Evolutionary conservation across 805 yeast genomes (phyloP), one percentile per base, ranked within the genome.

Genomic region (Hanseniaspora pseudoguilliermondii): DNA sequence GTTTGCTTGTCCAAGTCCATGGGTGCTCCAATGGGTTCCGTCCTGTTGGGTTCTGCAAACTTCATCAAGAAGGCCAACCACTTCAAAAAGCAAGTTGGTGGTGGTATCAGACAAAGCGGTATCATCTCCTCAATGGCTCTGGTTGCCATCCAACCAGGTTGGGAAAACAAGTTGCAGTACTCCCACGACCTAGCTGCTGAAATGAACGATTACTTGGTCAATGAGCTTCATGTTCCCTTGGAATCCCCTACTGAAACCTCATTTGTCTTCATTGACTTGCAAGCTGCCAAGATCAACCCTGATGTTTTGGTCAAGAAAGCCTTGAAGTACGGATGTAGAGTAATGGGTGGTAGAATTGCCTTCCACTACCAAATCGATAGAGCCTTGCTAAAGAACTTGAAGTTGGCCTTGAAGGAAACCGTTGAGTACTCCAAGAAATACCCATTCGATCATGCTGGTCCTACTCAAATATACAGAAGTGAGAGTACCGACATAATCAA

Each of bases 1-100:
- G 75, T 90, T 51, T 90, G 97, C 69, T 70, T 90, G 52, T 87
- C 96, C 50, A 90, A 90, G 68, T 83, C 95, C 6, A 74, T 89
- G 64, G 96, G 96, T 58, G 96, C 96, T 1, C 96, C 97, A 57
- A 82, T 90, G 64, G 97, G 97, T 8, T 84, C 95, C 16, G 80
- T 89, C 5, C 74, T 90, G 46, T 96, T 88, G 41, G 93, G 95
- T 41, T 70, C 73, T 47, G 64, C 66, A 41, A 70, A 72, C 51
- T 75, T 81, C 62, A 82, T 88, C 59, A 71, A 73, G 62, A 82
- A 80, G 64, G 87, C 93, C 43, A 83, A 81, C 66, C 95, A 89
- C 70, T 84, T 89, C 73, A 84, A 86, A 62, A 90, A 90, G 65
- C 96, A 90, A 71, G 79, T 80, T 60, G 97, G 97, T 65, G 96